These are phyloP conservation scores for Candida insectorum DNA, from an alignment of 805 yeast genomes.

Conservation along the genomic window DNA sequence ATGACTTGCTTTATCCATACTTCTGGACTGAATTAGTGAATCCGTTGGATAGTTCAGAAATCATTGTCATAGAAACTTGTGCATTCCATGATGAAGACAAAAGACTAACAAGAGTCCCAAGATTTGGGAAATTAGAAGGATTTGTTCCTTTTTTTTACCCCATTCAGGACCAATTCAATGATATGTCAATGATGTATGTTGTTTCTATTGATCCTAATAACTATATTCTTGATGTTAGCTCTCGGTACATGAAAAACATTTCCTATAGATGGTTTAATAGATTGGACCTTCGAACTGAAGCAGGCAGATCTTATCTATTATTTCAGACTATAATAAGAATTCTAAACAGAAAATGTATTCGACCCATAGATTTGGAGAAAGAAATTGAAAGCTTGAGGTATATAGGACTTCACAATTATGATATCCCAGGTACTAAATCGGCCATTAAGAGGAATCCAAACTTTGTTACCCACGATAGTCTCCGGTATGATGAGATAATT, in stretches of 20 bases:
- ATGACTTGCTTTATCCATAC: constrained; percentile 32
- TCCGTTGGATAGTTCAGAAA: constrained; percentile 22
- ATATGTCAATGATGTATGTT: constrained; percentile 30
- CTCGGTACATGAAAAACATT: constrained; percentile 30
- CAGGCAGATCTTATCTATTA: constrained; percentile 21
- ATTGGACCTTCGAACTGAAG: constrained; percentile 26
- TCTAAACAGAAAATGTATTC: constrained; percentile 13
- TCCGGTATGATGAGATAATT: constrained; percentile 26
- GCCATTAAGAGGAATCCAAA: constrained; percentile 28
- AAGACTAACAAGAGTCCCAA: constrained; percentile 17
- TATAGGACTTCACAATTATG: constrained; percentile 21
- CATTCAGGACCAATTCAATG: constrained; percentile 17
- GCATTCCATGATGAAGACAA: constrained; percentile 28
- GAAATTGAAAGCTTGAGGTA: constrained; percentile 20
- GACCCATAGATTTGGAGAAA: constrained; percentile 3
- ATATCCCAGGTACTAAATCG: constrained; percentile 21
- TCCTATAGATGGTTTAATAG: constrained; percentile 25
- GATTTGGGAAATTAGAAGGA: constrained; percentile 8
- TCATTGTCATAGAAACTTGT: constrained; percentile 24
- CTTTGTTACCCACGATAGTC: constrained; percentile 17
- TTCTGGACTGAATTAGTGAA: constrained; percentile 35
- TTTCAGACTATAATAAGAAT: constrained; percentile 22
- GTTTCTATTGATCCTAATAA: constrained; percentile 16
- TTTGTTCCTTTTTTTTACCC: constrained; percentile 21
- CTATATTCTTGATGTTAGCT: constrained; percentile 23